A percentile compares a stretch with the other conserved stretches of the same genome.
phyloP scores from a whole-genome alignment of 768 basidiomycete species.

The Suillus tomentosus region DNA sequence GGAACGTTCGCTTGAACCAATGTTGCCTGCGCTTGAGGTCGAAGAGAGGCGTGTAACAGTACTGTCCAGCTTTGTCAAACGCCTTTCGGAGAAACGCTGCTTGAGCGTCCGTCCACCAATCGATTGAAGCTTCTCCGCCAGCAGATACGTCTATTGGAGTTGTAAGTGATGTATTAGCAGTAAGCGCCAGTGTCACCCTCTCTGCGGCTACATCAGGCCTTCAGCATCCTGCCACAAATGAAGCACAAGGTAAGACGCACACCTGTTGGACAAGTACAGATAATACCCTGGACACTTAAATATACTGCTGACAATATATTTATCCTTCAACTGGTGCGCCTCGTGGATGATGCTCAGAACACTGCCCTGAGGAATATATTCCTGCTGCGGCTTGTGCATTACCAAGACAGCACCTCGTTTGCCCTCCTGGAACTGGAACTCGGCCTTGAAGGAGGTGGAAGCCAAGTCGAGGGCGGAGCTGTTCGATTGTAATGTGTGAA shows the following conservation, averaged over 20 bases:
- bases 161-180: constrained; percentile 15
- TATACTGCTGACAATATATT: constrained; percentile 32
- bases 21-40: constrained; percentile 21
- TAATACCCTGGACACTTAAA: constrained; percentile 36
- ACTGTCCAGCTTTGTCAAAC: constrained; percentile 21
- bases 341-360: constrained; percentile 28
- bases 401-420: constrained; percentile 36
- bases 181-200: constrained; percentile 26
- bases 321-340: constrained; percentile 29
- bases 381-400: constrained; percentile 33
- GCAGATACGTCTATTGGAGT: constrained; percentile 13
- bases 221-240: constrained; percentile 11
- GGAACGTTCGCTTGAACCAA: constrained; percentile 11
- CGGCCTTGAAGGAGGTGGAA: constrained; percentile 33
- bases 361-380: constrained; percentile 21
- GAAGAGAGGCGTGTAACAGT: constrained; percentile 32
- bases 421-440: constrained; percentile 35
- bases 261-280: constrained; percentile 35
- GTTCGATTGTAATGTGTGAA: background rate
- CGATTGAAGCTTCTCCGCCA: constrained; percentile 14
- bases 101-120: constrained; percentile 27
- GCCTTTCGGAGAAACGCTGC: constrained; percentile 27
- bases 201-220: constrained; percentile 21
- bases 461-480: constrained; percentile 27
- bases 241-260: background rate